Evolutionary conservation across 805 yeast genomes (phyloP).

Genomic region (Komagataella pseudopastoris): DNA sequence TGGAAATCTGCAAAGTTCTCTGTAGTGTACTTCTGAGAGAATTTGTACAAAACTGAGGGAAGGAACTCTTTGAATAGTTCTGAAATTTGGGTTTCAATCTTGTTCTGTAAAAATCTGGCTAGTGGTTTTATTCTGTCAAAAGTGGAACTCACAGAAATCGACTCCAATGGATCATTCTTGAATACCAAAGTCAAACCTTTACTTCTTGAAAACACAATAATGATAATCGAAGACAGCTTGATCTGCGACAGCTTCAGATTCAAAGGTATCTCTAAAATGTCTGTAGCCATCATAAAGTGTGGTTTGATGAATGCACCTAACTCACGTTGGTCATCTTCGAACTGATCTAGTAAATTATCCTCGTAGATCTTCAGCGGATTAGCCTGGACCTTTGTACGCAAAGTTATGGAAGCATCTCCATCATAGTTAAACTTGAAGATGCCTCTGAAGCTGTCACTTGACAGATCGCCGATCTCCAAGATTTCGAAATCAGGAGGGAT

Average conservation of each 20-base stretch:
- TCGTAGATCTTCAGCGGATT: conserved; percentile 63
- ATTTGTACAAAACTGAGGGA: conserved; percentile 67
- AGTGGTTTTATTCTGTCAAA: conserved; percentile 76
- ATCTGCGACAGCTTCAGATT: conserved; percentile 64
- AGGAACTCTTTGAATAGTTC: conserved; percentile 73
- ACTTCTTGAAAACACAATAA: conserved; percentile 67
- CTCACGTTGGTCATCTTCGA: conserved; percentile 15
- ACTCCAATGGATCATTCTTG: conserved; percentile 79
- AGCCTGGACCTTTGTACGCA: conserved; percentile 74
- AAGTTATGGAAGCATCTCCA: conserved; percentile 65
- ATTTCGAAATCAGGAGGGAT: conserved; percentile 67
- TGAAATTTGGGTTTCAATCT: conserved; percentile 70
- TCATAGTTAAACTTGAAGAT: conserved; percentile 65
- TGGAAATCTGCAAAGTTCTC: conserved; percentile 22
- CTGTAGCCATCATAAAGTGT: conserved; percentile 47
- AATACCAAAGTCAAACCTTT: conserved; percentile 81
- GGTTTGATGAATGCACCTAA: conserved; percentile 46
- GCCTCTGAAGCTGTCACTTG: conserved; percentile 63
- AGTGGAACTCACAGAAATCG: conserved; percentile 73
- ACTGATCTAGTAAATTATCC: conserved; percentile 15
- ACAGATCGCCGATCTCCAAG: conserved; percentile 73
- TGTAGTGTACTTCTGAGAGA: conserved; percentile 52
- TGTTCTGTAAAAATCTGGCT: conserved; percentile 70
- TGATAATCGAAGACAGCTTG: conserved; percentile 65
- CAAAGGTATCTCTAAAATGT: conserved; percentile 65